Percentiles rank a stretch among this genome's conserved stretches.
phyloP scores from a whole-genome alignment of 2,329 filamentous ascomycete species.

The Hypoxylon sp. region DNA sequence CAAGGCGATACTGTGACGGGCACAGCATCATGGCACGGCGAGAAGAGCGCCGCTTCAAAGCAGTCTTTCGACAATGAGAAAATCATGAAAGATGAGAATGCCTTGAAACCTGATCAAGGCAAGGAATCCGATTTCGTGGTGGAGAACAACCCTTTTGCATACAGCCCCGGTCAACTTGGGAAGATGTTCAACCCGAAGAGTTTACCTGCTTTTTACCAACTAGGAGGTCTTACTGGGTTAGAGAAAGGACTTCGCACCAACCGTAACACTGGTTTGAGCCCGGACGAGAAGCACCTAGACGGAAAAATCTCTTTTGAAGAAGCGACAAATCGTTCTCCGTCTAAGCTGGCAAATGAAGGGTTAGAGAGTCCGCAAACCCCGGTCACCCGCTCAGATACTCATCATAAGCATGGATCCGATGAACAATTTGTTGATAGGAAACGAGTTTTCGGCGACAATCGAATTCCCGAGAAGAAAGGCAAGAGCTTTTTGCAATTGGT shows the following conservation, averaged over 20 bases:
- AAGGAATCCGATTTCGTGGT: slow-evolving; percentile 83
- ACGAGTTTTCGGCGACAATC: slow-evolving; percentile 80
- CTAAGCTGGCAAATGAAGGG: slow-evolving; percentile 57
- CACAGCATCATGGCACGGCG: slow-evolving; percentile 61
- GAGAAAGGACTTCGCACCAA: slow-evolving; percentile 84
- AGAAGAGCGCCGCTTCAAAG: slow-evolving; percentile 53
- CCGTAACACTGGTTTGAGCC: slow-evolving; percentile 79
- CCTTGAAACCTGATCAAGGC: slow-evolving; percentile 81
- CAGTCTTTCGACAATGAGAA: slow-evolving; percentile 63
- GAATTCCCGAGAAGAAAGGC: slow-evolving; percentile 80
- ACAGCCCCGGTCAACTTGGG: slow-evolving; percentile 84
- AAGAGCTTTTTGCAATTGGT: slow-evolving; percentile 81
- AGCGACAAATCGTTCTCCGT: slow-evolving; percentile 62
- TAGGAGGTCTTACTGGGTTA: slow-evolving; percentile 83
- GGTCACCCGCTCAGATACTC: slow-evolving; percentile 43
- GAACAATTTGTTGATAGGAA: slow-evolving; percentile 73
- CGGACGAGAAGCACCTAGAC: slow-evolving; percentile 78
- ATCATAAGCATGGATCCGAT: slow-evolving; percentile 40
- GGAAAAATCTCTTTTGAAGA: slow-evolving; percentile 81
- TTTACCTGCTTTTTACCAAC: slow-evolving; percentile 81
- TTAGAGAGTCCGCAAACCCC: slow-evolving; percentile 45
- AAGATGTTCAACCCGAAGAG: slow-evolving; percentile 94
- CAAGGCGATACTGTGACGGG: slow-evolving; percentile 75
- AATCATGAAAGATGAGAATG: slow-evolving; percentile 76
- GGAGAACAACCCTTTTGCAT: slow-evolving; percentile 87